Evolutionary conservation across 768 basidiomycete species (phyloP).

Genomic region (Mycena metata): DNA sequence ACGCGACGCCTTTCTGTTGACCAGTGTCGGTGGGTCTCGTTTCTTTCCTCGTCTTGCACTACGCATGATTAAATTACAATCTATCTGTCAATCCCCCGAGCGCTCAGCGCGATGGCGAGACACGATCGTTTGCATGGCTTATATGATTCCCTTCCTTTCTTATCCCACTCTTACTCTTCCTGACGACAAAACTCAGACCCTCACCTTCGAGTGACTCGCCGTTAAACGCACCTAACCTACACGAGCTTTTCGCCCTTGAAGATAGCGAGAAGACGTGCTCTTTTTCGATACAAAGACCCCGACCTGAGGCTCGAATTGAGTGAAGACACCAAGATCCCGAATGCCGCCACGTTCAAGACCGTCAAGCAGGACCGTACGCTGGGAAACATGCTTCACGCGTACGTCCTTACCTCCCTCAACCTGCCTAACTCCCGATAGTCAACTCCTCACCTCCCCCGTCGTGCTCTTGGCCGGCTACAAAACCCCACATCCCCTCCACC

Average conservation of each 20-base stretch:
- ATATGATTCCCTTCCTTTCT: conserved; percentile 3
- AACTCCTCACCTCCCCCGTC: conserved; percentile 89
- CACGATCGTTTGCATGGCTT: conserved; percentile 15
- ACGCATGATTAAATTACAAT: conserved; percentile 15
- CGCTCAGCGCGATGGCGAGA: conserved; percentile 17
- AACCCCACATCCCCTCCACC: conserved; percentile 96
- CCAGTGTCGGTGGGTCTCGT: not conserved
- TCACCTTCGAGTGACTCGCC: not conserved
- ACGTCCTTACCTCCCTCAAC: conserved; percentile 46
- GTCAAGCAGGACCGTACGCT: conserved; percentile 98
- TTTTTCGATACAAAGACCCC: conserved; percentile 15
- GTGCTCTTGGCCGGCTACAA: conserved; percentile 98
- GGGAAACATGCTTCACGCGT: conserved; percentile 96
- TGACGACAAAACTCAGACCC: not conserved
- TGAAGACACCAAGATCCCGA: conserved; percentile 98
- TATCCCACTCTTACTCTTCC: not conserved
- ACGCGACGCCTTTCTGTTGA: no score
- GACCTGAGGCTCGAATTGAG: conserved; percentile 78
- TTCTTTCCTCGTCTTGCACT: not conserved
- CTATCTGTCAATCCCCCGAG: conserved; percentile 18
- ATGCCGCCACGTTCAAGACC: conserved; percentile 95
- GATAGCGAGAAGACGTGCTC: conserved; percentile 92
- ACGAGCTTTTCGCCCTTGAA: conserved; percentile 92
- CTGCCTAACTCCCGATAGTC: conserved; percentile 58
- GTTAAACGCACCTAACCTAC: conserved; percentile 92